phyloP scores from a whole-genome alignment of 2,329 filamentous ascomycete species.

The Xylariales sp. region DNA sequence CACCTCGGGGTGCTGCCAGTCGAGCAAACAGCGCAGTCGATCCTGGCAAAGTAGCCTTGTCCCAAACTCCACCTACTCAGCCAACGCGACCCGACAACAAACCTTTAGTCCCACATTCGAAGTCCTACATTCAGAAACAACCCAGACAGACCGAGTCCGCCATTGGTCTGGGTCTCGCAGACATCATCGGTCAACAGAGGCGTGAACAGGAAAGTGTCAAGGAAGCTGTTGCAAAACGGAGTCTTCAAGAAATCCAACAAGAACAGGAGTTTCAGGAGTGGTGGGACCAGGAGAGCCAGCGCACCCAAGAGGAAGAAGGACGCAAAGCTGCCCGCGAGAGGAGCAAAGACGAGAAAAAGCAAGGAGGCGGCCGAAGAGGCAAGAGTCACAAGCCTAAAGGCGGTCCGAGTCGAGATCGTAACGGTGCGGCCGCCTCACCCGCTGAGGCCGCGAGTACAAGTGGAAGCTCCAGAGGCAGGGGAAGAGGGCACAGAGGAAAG shows the following conservation, averaged over 20 bases:
- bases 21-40: conserved; percentile 9
- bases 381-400: conserved; percentile 18
- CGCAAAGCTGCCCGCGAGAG: conserved; percentile 35
- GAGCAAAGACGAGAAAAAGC: conserved; percentile 35
- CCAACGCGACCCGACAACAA: conserved; percentile 27
- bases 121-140: conserved; percentile 52
- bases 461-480: conserved; percentile 1
- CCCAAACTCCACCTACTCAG: conserved; percentile 21
- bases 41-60: conserved; percentile 12
- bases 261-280: conserved; percentile 96
- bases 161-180: conserved; percentile 70
- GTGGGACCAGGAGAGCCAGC: conserved; percentile 83
- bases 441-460: background rate
- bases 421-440: background rate
- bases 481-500: conserved; percentile 4
- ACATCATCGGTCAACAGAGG: conserved; percentile 85
- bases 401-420: conserved; percentile 2
- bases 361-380: conserved; percentile 12
- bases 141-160: conserved; percentile 56
- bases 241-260: conserved; percentile 88
- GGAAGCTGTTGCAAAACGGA: conserved; percentile 82
- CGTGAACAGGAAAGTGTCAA: conserved; percentile 77
- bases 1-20: conserved; percentile 12
- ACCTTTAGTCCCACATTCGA: conserved; percentile 54
- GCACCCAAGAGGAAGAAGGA: conserved; percentile 61